These are phyloP conservation scores for Diplosphaera chodatii DNA, from an alignment of 139 green algal species.

Conservation along the genomic window DNA sequence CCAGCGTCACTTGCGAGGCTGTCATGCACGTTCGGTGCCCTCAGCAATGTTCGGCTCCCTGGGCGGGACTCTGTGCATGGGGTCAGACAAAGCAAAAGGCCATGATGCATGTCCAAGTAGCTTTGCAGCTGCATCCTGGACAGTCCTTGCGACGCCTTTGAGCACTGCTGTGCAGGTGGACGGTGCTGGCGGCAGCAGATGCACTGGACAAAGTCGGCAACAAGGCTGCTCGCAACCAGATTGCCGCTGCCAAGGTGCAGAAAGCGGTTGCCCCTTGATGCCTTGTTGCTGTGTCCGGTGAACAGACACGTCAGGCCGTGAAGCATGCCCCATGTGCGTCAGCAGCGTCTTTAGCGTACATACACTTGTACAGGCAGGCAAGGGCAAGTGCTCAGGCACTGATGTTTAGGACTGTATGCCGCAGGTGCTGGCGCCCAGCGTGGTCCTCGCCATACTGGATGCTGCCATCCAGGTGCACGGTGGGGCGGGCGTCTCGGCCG, in stretches of 20 bases:
- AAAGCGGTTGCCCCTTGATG: no score
- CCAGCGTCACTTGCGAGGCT: no score
- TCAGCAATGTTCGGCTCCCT: no score
- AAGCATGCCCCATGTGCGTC: no score
- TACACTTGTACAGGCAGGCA: no score
- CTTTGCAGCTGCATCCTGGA: not conserved
- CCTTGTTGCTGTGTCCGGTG: not conserved
- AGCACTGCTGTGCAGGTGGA: conserved; percentile 27
- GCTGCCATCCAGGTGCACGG: conserved; percentile 74
- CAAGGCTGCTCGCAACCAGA: conserved; percentile 69
- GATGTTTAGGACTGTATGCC: not conserved
- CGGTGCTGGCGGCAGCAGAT: conserved; percentile 76
- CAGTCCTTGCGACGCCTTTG: no score
- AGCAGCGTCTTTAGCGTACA: no score
- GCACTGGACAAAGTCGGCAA: conserved; percentile 72
- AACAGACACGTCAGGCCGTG: no score
- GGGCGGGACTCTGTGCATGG: no score
- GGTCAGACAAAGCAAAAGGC: not conserved
- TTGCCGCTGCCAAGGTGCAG: conserved; percentile 88
- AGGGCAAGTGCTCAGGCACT: no score
- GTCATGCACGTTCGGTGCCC: no score
- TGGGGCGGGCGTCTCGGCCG: conserved; percentile 73
- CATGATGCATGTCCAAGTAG: no score
- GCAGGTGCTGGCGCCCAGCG: conserved; percentile 59
- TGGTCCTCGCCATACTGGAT: conserved; percentile 73